phyloP scores from a whole-genome alignment of 2,329 filamentous ascomycete genomes.

The Myriosclerotinia duriaeana region DNA sequence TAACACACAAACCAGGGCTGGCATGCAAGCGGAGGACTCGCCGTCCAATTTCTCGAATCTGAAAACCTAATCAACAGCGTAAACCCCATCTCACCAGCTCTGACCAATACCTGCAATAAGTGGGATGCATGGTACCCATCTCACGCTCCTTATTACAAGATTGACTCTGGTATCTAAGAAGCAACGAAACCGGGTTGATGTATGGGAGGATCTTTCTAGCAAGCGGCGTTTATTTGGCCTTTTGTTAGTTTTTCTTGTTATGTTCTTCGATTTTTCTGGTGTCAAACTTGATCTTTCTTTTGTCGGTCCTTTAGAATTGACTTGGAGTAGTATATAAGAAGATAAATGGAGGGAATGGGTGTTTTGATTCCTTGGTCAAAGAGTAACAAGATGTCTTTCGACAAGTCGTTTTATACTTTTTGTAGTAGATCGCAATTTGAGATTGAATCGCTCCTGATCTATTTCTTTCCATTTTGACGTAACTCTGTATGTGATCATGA shows the following conservation, averaged over 20 bases:
- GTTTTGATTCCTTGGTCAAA: background rate
- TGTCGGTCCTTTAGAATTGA: background rate
- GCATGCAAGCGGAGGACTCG: slow-evolving; percentile 20
- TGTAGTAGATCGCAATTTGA: background rate
- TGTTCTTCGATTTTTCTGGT: background rate
- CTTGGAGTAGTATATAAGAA: slow-evolving; percentile 10
- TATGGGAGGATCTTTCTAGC: background rate
- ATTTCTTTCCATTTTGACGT: background rate
- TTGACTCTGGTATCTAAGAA: slow-evolving; percentile 37
- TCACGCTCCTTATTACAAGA: slow-evolving; percentile 28
- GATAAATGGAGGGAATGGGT: background rate
- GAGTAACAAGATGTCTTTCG: background rate
- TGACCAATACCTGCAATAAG: slow-evolving; percentile 29
- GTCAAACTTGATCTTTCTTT: background rate
- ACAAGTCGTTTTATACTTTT: no score
- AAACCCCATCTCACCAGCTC: slow-evolving; percentile 27
- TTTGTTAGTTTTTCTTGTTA: background rate
- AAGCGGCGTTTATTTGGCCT: background rate
- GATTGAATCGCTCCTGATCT: background rate
- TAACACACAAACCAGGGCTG: slow-evolving; percentile 16
- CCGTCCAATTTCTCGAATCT: slow-evolving; percentile 19
- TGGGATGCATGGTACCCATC: slow-evolving; percentile 32
- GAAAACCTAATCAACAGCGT: slow-evolving; percentile 16
- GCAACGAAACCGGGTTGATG: background rate
- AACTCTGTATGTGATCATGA: background rate